Conservation (phyloP, 2,329 filamentous ascomycete species). For the Pestalotiopsis sp. region DNA sequence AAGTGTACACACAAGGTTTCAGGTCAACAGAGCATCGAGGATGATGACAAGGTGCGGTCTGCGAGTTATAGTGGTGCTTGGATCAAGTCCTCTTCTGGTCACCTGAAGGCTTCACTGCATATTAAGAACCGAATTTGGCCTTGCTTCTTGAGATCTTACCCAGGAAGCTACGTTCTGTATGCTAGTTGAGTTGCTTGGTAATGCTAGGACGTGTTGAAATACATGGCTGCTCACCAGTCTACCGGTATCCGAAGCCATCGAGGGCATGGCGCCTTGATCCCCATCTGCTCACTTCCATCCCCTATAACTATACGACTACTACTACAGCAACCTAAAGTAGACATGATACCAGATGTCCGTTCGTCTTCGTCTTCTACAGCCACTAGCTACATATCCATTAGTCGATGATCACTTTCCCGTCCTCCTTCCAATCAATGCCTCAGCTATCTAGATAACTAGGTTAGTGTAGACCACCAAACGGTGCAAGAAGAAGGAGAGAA, state of each 20-base stretch:
- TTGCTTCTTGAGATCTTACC: background rate
- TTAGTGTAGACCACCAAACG: conserved; percentile 8
- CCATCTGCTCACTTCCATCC: background rate
- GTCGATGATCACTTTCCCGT: conserved; percentile 6
- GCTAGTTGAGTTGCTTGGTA: background rate
- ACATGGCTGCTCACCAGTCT: background rate
- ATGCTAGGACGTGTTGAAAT: background rate
- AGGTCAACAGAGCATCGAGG: background rate
- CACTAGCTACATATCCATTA: background rate
- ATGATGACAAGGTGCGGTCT: background rate
- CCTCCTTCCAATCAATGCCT: background rate
- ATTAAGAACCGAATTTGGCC: background rate
- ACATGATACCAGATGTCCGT: background rate
- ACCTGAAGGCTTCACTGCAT: background rate
- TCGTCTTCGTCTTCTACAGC: background rate
- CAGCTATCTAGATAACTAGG: background rate
- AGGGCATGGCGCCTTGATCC: background rate
- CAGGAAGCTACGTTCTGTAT: background rate
- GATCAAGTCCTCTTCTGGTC: background rate
- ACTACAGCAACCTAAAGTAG: background rate
- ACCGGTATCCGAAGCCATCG: background rate
- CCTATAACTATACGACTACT: background rate
- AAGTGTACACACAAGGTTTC: background rate
- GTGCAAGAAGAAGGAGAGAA: background rate
- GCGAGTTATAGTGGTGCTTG: background rate